A percentile compares a stretch with the other conserved stretches of the same genome.
These are phyloP conservation scores for Fagopyrum esculentum DNA, from an alignment of 148 eudicot genomes.

Conservation along the genomic window DNA sequence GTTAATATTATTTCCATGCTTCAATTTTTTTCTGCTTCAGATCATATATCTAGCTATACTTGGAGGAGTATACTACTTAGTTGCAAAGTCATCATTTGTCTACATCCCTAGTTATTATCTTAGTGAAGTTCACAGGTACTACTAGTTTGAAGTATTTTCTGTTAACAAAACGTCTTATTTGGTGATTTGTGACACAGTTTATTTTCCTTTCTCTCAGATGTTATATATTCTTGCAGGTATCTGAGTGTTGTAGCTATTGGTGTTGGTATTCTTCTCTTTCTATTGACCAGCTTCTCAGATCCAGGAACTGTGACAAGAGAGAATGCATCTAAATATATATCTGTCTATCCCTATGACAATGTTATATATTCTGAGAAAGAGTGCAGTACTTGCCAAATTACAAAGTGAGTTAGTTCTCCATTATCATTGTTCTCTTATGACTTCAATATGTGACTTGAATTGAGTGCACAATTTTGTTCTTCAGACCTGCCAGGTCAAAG, in stretches of 20 bases:
- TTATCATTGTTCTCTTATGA: not conserved
- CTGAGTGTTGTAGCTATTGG: constrained; percentile 72
- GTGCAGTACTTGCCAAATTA: constrained; percentile 82
- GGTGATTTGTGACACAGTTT: constrained; percentile 7
- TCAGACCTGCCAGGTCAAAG: constrained; percentile 97
- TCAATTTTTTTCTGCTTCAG: constrained; percentile 39
- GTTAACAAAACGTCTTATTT: not conserved
- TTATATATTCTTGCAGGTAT: constrained; percentile 54
- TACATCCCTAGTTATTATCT: constrained; percentile 85
- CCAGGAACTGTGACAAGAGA: constrained; percentile 81
- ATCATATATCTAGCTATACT: constrained; percentile 65
- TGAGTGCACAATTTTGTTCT: constrained; percentile 10
- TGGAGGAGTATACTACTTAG: constrained; percentile 66
- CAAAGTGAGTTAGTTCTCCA: constrained; percentile 46
- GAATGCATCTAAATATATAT: constrained; percentile 71
- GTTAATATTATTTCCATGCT: not conserved
- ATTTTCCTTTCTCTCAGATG: constrained; percentile 19
- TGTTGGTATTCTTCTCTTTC: constrained; percentile 73
- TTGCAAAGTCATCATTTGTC: constrained; percentile 60
- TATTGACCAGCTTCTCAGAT: constrained; percentile 86
- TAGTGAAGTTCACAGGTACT: constrained; percentile 79
- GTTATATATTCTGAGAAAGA: constrained; percentile 69
- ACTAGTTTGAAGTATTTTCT: constrained; percentile 5
- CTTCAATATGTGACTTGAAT: constrained; percentile 1
- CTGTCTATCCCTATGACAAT: constrained; percentile 86